Evolutionary conservation across 306 rosid genomes (phyloP), one percentile per base, ranked within the genome.

Genomic region (Pachyrhizus erosus): DNA sequence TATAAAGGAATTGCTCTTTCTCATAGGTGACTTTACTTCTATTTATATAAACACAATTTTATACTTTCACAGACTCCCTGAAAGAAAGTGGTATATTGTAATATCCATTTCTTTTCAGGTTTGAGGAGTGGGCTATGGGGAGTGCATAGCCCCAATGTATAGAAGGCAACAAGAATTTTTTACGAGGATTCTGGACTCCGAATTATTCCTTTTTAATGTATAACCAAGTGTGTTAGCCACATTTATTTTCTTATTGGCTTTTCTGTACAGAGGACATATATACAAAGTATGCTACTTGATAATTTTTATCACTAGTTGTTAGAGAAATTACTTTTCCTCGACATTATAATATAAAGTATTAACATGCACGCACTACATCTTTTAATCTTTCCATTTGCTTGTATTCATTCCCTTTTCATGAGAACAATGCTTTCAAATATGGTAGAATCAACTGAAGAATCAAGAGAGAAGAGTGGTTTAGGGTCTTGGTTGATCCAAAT

Each of bases 11-110:
- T 69, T 86, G 42, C 82, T 86, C 73, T 82, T 69, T 84, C 66
- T 81, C 80, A 73, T 51, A 82, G 92, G 91, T 91, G 89, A 82
- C 80, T 62, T 71, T 69, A 33, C 72, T 37, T 77, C 64, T 26
- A 49, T 66, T n/a, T 43, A 72, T 42, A 73, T 42, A 46, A 34
- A 80, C 37, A 64, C 54, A 33, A 52, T 75, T 72, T 64, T 73
- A 68, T 27, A 21, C 73, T 4, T 33, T 9, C 60, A 1, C 3
- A 9, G 70, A 77, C 74, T 29, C 70, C 72, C 29, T 0, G 65
- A 61, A 69, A 65, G 78, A 80, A 77, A 60, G 52, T 55, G 39
- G 77, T 69, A 68, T 78, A 20, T 65, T 73, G 49, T 73, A 48
- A 67, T 78, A 51, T 48, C 67, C 72, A 60, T 78, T 76, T 80